Percentiles rank a stretch among this genome's conserved stretches.
Conservation (phyloP, 352 stramenopile species). For the Phytophthora vignae region DNA sequence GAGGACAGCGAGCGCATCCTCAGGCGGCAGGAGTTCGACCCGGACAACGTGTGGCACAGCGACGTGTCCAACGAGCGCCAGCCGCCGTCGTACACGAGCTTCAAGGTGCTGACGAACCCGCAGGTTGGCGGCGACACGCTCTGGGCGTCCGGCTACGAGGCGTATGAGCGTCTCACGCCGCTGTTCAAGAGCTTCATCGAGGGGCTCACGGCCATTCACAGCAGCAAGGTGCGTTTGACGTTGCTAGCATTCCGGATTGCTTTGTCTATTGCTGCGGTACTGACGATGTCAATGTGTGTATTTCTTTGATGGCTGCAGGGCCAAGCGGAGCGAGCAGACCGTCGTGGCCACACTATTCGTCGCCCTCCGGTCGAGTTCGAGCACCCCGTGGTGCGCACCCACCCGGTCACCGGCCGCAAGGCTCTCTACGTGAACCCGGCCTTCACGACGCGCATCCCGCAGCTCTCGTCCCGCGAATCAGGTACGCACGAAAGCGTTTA, state of each 20-base stretch:
- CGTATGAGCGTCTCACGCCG: background rate
- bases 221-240: background rate
- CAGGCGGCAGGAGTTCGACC: background rate
- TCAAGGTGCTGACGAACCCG: conserved; percentile 7
- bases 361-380: conserved; percentile 4
- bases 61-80: conserved; percentile 4
- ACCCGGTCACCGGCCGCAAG: conserved; percentile 1
- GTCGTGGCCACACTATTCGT: conserved; percentile 1
- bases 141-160: conserved; percentile 6
- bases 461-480: conserved; percentile 2
- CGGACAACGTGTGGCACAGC: conserved; percentile 1
- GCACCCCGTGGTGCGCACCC: conserved; percentile 1
- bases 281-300: background rate
- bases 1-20: conserved; percentile 1
- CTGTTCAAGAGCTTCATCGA: background rate
- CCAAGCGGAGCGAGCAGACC: background rate
- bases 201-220: background rate
- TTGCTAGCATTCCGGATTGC: background rate
- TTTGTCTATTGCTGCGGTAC: no score
- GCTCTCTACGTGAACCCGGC: conserved; percentile 4
- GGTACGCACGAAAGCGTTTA: background rate
- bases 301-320: background rate
- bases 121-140: background rate
- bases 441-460: background rate
- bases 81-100: conserved; percentile 3